A percentile compares a stretch with the other conserved stretches of the same genome.
These are phyloP conservation scores for Cyclotella atomus DNA, from an alignment of 108 stramenopile species.

Conservation along the genomic window DNA sequence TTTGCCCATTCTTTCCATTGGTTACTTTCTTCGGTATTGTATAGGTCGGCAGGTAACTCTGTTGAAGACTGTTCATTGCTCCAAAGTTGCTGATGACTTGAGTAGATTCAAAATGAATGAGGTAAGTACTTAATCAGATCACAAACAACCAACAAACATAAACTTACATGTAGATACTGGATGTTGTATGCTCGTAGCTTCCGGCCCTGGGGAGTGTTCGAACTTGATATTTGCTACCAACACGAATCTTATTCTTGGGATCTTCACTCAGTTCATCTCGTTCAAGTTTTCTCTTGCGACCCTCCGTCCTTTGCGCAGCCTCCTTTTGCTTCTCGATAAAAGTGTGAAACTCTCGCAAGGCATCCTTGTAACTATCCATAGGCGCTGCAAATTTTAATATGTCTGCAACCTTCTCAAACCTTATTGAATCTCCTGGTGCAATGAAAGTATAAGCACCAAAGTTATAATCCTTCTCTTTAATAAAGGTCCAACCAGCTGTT, in stretches of 20 bases:
- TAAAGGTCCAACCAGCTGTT: constrained; percentile 19
- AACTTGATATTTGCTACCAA: constrained; percentile 23
- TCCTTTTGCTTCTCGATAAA: constrained; percentile 16
- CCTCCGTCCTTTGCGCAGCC: not conserved
- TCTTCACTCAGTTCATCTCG: not conserved
- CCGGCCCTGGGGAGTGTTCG: constrained; percentile 14
- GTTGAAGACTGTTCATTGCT: not conserved
- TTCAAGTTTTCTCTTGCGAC: not conserved
- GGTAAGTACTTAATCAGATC: not conserved
- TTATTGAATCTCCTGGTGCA: not conserved
- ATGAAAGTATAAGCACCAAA: constrained; percentile 31
- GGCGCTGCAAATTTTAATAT: constrained; percentile 3
- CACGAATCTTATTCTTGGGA: constrained; percentile 3
- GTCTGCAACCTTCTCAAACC: constrained; percentile 14
- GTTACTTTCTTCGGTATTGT: not conserved
- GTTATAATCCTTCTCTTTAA: constrained; percentile 7
- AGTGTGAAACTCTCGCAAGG: constrained; percentile 6
- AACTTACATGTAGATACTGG: constrained; percentile 21
- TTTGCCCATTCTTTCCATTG: constrained; percentile 28
- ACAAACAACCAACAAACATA: not conserved
- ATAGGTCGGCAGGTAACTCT: not conserved
- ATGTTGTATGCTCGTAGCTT: not conserved
- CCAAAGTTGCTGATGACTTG: constrained; percentile 20
- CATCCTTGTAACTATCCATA: not conserved
- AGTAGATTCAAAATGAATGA: not conserved